A percentile compares a stretch with the other conserved stretches of the same genome.
These are phyloP conservation scores for Colletotrichum plurivorum DNA, from an alignment of 2,329 filamentous ascomycete genomes.

Conservation along the genomic window DNA sequence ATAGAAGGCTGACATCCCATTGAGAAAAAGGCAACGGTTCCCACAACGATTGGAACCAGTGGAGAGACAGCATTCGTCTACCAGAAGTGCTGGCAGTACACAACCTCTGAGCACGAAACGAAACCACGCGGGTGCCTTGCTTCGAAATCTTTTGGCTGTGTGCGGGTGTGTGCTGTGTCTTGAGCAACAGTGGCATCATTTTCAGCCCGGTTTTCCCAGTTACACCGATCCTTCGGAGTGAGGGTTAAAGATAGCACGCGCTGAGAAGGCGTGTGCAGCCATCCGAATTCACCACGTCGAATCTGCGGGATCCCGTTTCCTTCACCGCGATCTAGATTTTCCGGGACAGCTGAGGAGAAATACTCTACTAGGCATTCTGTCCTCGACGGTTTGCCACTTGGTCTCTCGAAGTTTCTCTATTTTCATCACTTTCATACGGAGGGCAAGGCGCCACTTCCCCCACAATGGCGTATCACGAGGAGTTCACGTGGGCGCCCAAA, in stretches of 20 bases:
- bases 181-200: background rate
- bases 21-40: conserved; percentile 16
- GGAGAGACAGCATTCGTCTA: too few relatives aligned
- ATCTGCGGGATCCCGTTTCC: conserved; percentile 26
- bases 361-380: background rate
- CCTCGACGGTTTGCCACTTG: background rate
- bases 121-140: too few relatives aligned
- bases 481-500: conserved; percentile 63
- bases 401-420: background rate
- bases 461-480: conserved; percentile 58
- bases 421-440: background rate
- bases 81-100: too few relatives aligned
- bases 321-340: conserved; percentile 21
- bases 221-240: background rate
- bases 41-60: too few relatives aligned
- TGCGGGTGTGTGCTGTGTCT: background rate
- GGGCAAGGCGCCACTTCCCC: background rate
- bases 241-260: conserved; percentile 10
- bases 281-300: conserved; percentile 27
- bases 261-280: conserved; percentile 21
- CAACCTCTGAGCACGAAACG: too few relatives aligned
- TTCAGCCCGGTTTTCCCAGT: background rate
- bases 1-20: conserved; percentile 17
- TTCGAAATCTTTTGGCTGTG: too few relatives aligned
- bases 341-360: conserved; percentile 1